A percentile compares a stretch with the other conserved stretches of the same genome.
Conservation (phyloP, 2,329 filamentous ascomycete genomes). For the Xylariaceae sp. region DNA sequence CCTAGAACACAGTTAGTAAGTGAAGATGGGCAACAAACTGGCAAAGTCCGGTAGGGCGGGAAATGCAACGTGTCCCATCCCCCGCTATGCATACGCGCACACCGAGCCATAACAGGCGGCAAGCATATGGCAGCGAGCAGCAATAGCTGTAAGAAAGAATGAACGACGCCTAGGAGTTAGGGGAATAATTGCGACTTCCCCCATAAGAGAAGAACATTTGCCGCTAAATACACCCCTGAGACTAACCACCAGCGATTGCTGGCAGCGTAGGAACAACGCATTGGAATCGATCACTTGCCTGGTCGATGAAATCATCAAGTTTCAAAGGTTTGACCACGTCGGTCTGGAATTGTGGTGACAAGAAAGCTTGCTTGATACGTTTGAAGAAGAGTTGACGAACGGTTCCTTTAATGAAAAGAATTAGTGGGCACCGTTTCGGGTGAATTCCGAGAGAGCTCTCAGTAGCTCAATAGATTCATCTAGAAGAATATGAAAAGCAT, state of each 20-base stretch:
- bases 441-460: not conserved
- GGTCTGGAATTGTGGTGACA: conserved; percentile 97
- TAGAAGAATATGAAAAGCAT: not conserved
- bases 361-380: conserved; percentile 84
- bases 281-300: conserved; percentile 36
- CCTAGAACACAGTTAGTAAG: conserved; percentile 36
- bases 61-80: no score
- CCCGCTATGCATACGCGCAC: no score
- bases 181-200: no score
- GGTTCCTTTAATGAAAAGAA: conserved; percentile 44
- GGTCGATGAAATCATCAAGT: conserved; percentile 98
- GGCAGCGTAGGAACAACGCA: not conserved
- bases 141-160: not conserved
- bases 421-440: not conserved
- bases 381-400: conserved; percentile 99
- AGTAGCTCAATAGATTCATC: not conserved
- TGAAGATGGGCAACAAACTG: not conserved
- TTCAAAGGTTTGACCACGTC: conserved; percentile 99
- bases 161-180: no score
- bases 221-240: not conserved
- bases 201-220: not conserved
- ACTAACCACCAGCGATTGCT: not conserved
- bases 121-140: not conserved
- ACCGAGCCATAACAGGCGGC: not conserved
- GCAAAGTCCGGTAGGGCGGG: not conserved